Evolutionary conservation across 1,284 basidiomycete species (phyloP).

Genomic region (Cystobasidiaceae sp.): DNA sequence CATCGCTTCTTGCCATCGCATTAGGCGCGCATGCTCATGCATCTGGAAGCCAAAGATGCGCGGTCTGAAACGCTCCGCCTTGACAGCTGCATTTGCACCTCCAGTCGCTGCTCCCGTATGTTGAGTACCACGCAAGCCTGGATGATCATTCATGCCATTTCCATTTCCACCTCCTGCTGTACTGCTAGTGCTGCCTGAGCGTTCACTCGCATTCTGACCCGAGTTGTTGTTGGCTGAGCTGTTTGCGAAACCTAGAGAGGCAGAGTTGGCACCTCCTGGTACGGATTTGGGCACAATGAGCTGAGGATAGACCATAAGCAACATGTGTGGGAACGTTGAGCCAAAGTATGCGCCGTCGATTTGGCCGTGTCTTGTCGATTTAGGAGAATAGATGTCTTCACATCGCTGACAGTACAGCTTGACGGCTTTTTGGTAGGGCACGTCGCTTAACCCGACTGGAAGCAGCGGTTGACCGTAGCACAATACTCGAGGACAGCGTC

Average conservation of each 20-base stretch:
- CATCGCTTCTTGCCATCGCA: conserved; percentile 74
- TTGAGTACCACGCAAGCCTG: conserved; percentile 51
- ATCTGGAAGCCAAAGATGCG: conserved; percentile 92
- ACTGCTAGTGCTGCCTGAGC: conserved; percentile 38
- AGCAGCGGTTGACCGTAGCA: conserved; percentile 87
- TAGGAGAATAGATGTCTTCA: conserved; percentile 93
- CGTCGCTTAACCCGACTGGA: conserved; percentile 88
- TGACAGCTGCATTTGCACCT: conserved; percentile 58
- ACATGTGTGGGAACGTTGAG: conserved; percentile 85
- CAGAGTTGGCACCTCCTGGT: conserved; percentile 27
- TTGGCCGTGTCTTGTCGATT: conserved; percentile 85
- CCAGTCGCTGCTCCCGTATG: conserved; percentile 54
- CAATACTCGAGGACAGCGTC: conserved; percentile 87
- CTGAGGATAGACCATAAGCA: conserved; percentile 89
- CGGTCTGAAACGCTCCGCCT: conserved; percentile 81
- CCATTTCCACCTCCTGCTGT: conserved; percentile 21
- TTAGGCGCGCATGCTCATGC: conserved; percentile 83
- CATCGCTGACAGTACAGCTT: conserved; percentile 95
- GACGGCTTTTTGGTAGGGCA: conserved; percentile 91
- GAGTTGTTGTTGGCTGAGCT: conserved; percentile 2
- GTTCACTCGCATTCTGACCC: not conserved
- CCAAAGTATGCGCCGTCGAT: conserved; percentile 97
- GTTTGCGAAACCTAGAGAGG: conserved; percentile 24
- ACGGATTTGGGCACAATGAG: conserved; percentile 70
- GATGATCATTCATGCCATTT: conserved; percentile 6